Percentiles rank a stretch among this genome's conserved stretches.
These are phyloP conservation scores for Umbelopsis vinacea DNA, from an alignment of 192 early-diverging fungal genomes.

Conservation along the genomic window DNA sequence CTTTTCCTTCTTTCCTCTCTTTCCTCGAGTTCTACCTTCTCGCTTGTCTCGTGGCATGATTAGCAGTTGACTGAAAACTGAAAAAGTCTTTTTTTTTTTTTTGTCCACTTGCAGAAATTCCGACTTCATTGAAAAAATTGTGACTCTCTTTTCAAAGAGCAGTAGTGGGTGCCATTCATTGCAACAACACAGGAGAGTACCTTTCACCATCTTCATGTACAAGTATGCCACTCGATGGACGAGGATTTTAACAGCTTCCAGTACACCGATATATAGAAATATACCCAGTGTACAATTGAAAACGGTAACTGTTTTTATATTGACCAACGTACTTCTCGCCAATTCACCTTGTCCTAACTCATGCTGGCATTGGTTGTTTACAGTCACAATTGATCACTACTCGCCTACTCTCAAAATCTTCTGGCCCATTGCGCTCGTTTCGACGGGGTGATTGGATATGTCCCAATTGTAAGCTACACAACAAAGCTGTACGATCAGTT, in stretches of 20 bases:
- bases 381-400: not conserved
- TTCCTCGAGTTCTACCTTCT: slow-evolving; percentile 31
- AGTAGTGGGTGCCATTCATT: not conserved
- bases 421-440: not conserved
- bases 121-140: slow-evolving; percentile 13
- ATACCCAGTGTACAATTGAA: not conserved
- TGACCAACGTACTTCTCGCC: not conserved
- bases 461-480: slow-evolving; percentile 3
- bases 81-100: slow-evolving; percentile 8
- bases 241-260: not conserved
- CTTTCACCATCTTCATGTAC: not conserved
- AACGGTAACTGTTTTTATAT: not conserved
- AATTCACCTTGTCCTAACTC: not conserved
- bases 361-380: not conserved
- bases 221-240: not conserved
- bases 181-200: not conserved
- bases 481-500: not conserved
- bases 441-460: slow-evolving; percentile 19
- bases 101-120: not conserved
- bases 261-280: not conserved
- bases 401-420: not conserved
- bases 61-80: not conserved
- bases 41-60: slow-evolving; percentile 28
- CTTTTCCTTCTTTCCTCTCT: slow-evolving; percentile 31
- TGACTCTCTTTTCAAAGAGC: not conserved